phyloP scores from a whole-genome alignment of 2,329 filamentous ascomycete species.

The Teratosphaeria epicoccoides region DNA sequence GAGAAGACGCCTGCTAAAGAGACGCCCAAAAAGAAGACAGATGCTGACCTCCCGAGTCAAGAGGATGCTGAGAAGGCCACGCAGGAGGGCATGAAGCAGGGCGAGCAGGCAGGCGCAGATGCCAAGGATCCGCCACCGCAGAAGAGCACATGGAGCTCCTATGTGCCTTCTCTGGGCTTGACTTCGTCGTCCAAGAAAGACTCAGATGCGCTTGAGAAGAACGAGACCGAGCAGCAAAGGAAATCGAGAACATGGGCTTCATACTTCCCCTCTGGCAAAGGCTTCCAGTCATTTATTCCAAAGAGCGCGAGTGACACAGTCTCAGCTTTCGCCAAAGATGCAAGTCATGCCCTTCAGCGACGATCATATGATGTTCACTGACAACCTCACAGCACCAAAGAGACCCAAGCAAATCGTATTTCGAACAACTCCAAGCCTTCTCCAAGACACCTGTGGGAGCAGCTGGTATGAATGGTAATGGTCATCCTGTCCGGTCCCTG shows the following conservation, averaged over 20 bases:
- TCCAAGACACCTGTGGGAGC: conserved; percentile 42
- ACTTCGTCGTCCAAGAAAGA: conserved; percentile 3
- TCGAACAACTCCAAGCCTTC: conserved; percentile 41
- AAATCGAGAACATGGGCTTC: conserved; percentile 34
- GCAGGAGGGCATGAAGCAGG: conserved; percentile 14
- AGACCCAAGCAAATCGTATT: conserved; percentile 39
- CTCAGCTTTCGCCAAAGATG: conserved; percentile 34
- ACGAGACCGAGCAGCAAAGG: conserved; percentile 25
- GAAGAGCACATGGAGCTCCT: conserved; percentile 24
- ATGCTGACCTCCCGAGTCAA: conserved; percentile 22
- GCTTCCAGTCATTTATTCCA: conserved; percentile 39
- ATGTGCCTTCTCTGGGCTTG: conserved; percentile 18
- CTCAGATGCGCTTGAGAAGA: conserved; percentile 16
- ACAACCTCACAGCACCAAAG: conserved; percentile 26
- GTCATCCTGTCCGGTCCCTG: conserved; percentile 3
- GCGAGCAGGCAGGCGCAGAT: conserved; percentile 10
- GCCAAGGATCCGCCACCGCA: conserved; percentile 12
- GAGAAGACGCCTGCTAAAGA: conserved; percentile 12
- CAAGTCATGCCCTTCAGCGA: conserved; percentile 8
- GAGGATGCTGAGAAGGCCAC: conserved; percentile 27
- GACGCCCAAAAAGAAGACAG: conserved; percentile 20
- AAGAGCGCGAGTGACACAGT: conserved; percentile 30
- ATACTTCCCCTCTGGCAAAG: conserved; percentile 38
- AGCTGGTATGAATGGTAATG: conserved; percentile 25
- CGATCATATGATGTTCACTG: not conserved